Conservation (phyloP, 2,329 filamentous ascomycete species). For the Didymella lethalis region DNA sequence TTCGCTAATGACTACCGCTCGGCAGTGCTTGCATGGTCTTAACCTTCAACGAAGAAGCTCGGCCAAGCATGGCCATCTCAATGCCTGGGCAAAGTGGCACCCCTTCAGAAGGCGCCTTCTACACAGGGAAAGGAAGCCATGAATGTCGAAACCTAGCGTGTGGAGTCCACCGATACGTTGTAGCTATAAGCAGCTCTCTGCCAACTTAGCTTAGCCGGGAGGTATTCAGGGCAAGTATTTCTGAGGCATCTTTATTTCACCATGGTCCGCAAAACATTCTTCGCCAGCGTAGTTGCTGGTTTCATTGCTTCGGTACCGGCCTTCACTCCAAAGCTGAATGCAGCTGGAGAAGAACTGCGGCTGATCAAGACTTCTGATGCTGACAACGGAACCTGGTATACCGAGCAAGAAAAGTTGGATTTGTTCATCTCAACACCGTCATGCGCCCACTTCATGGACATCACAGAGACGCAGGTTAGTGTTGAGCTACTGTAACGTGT, state of each 20-base stretch:
- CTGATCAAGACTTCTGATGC: conserved; percentile 22
- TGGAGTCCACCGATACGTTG: conserved; percentile 2
- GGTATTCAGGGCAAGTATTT: background rate
- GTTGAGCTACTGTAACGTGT: no score
- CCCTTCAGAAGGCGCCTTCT: conserved; percentile 18
- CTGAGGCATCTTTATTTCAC: background rate
- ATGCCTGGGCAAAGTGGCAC: conserved; percentile 10
- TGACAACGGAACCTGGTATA: conserved; percentile 24
- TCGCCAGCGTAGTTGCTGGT: conserved; percentile 15
- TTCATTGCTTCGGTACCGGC: conserved; percentile 11
- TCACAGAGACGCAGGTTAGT: conserved; percentile 21
- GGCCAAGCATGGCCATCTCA: conserved; percentile 14
- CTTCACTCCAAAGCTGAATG: conserved; percentile 16
- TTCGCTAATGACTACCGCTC: conserved; percentile 15
- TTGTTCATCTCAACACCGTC: conserved; percentile 22
- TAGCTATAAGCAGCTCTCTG: conserved; percentile 2
- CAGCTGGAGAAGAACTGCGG: conserved; percentile 21
- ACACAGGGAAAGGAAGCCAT: background rate
- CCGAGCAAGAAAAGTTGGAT: conserved; percentile 22
- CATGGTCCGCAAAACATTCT: conserved; percentile 14
- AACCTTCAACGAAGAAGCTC: conserved; percentile 1
- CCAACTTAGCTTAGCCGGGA: background rate
- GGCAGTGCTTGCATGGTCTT: conserved; percentile 16
- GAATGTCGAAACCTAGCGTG: background rate
- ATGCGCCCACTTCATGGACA: conserved; percentile 25